Conservation (phyloP, 345 rosid genomes). For the Hibiscus mutabilis region DNA sequence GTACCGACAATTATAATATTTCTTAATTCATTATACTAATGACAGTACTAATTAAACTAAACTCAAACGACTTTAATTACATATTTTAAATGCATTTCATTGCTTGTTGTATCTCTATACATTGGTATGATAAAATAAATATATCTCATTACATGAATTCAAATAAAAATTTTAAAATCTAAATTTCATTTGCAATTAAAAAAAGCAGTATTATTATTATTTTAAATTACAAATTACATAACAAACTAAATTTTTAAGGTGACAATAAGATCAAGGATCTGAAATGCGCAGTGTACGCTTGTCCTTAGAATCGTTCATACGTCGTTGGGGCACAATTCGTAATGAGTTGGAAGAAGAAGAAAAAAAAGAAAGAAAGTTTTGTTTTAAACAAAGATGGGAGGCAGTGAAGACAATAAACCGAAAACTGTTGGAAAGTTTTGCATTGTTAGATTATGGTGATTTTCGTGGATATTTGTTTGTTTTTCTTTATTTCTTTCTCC, state of each 20-base stretch:
- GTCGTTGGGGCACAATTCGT: not conserved
- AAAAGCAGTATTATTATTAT: no score
- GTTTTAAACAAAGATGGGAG: conserved; percentile 8
- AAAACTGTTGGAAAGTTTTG: no score
- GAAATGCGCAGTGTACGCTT: not conserved
- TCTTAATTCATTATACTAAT: no score
- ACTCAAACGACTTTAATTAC: no score
- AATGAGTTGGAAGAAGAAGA: not conserved
- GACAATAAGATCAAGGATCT: not conserved
- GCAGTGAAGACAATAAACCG: conserved; percentile 15
- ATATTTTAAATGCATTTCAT: no score
- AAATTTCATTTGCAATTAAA: no score
- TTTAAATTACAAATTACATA: not conserved
- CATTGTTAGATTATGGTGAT: not conserved
- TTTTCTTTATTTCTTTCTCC: not conserved
- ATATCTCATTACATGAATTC: no score
- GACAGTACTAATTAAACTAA: no score
- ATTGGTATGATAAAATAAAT: no score
- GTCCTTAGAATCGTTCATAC: not conserved
- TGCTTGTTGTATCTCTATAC: no score
- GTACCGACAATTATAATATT: no score
- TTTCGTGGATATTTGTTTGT: not conserved
- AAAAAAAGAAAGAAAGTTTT: not conserved
- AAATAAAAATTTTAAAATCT: no score
- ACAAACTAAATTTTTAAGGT: conserved; percentile 1